Evolutionary conservation across 139 green algal species (phyloP).

Genomic region (Axilococcus clingmanii): DNA sequence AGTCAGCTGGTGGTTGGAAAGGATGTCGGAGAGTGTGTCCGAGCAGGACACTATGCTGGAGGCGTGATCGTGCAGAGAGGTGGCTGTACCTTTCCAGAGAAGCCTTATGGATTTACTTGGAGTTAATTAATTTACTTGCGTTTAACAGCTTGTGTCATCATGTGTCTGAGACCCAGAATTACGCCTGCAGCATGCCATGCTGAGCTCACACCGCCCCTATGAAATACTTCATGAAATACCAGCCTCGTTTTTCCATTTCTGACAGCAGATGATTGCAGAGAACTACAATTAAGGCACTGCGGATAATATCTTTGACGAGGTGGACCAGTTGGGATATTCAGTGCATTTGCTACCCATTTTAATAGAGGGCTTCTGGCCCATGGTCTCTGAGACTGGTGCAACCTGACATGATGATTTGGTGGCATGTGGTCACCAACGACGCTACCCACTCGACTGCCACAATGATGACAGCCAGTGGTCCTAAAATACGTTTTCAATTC

Average conservation of each 20-base stretch:
- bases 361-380: too few species aligned
- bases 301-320: slow-evolving; percentile 25
- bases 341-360: too few species aligned
- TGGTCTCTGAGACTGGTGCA: slow-evolving; percentile 2
- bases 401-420: slow-evolving; percentile 66
- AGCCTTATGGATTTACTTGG: slow-evolving; percentile 34
- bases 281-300: slow-evolving; percentile 49
- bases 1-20: slow-evolving; percentile 86
- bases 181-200: slow-evolving; percentile 40
- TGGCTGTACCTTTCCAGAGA: slow-evolving; percentile 71
- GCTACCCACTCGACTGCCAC: slow-evolving; percentile 33
- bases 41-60: slow-evolving; percentile 89
- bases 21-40: slow-evolving; percentile 57
- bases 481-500: slow-evolving; percentile 41
- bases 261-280: slow-evolving; percentile 44
- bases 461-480: slow-evolving; percentile 70
- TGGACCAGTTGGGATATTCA: slow-evolving; percentile 14
- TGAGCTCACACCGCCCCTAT: slow-evolving; percentile 14
- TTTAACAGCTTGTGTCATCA: neutral
- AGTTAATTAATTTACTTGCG: slow-evolving; percentile 1
- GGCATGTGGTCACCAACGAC: slow-evolving; percentile 76
- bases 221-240: slow-evolving; percentile 41
- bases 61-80: slow-evolving; percentile 89
- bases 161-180: slow-evolving; percentile 41
- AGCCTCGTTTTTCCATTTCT: slow-evolving; percentile 27